Base-by-base conservation (phyloP, 495 filamentous ascomycete genomes). In the Neurospora sp. region DNA sequence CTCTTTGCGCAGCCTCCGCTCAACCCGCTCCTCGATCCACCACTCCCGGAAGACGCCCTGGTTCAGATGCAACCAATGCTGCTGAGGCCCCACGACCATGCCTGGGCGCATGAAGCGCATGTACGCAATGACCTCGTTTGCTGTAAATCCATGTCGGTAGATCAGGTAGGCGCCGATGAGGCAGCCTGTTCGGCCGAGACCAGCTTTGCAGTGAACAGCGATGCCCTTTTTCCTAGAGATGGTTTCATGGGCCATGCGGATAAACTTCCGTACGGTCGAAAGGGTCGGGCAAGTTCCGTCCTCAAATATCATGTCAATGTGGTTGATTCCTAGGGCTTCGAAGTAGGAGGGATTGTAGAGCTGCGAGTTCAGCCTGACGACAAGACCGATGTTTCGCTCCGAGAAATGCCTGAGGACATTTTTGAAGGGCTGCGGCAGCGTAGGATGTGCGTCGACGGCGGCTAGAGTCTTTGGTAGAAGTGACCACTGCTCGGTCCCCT, bases 51-150 rank as follows among this genome's bases (percentile, higher is more conserved):
- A 99, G 27, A 91, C 88, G 14, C 91, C 92, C 83, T 99, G 96
- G 85, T 99, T 97, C 72, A 98, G 90, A 79, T 98, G 96, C 20
- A 99, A 87, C 96, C 96, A 99, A 81, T 99, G 96, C 82, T 99
- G 96, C 78, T 99, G 96, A n/a, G 96, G 96, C 1, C 96, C 96
- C 40, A 99, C 96, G 3, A 99, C 96, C 96, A 99, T 99, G 27
- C 96, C 96, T 0, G 96, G 96, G 41, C 96, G 90, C 96, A 98
- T 99, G 83, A 99, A 99, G 73, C 96, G 90, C 96, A 99, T 98
- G 83, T 93, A 99, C 6, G 96, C 92, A 82, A 99, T 99, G 76
- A 98, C 89, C 82, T 99, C 96, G 79, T 98, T 97, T 41, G 96
- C 96, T 1, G 95, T 98, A 79, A 98, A 99, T n/a, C 94, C 96